Evolutionary conservation across 2,329 filamentous ascomycete genomes (phyloP).

Genomic region (Colletotrichum godetiae): DNA sequence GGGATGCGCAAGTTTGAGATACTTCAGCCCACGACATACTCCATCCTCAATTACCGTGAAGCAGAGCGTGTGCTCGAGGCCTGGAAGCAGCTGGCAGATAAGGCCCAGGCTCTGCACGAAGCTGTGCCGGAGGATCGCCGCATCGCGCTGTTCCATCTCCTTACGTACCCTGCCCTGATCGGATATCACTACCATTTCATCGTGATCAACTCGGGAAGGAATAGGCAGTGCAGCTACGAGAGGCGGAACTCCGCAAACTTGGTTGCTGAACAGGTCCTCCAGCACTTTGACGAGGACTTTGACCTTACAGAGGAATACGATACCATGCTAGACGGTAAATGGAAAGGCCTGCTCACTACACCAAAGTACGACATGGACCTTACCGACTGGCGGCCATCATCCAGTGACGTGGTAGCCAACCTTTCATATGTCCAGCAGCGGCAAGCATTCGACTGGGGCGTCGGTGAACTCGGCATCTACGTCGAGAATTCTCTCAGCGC

Average conservation of each 20-base stretch:
- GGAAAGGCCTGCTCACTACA: constrained; percentile 64
- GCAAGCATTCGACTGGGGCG: constrained; percentile 33
- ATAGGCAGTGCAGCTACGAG: constrained; percentile 63
- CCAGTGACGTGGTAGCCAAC: constrained; percentile 61
- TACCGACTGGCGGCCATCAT: constrained; percentile 44
- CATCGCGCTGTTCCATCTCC: constrained; percentile 68
- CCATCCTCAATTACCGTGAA: constrained; percentile 73
- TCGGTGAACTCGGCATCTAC: constrained; percentile 62
- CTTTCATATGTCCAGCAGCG: constrained; percentile 59
- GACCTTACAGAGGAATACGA: constrained; percentile 58
- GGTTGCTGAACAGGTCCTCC: constrained; percentile 52
- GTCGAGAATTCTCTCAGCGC: constrained; percentile 65
- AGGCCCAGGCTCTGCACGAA: constrained; percentile 58
- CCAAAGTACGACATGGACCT: constrained; percentile 54
- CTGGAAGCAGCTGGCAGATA: constrained; percentile 61
- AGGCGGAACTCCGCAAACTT: constrained; percentile 65
- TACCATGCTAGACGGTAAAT: constrained; percentile 58
- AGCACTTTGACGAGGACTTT: constrained; percentile 57
- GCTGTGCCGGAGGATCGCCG: constrained; percentile 53
- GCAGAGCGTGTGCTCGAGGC: constrained; percentile 66
- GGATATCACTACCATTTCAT: constrained; percentile 67
- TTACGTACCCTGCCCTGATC: constrained; percentile 70
- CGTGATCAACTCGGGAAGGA: constrained; percentile 60
- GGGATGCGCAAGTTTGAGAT: constrained; percentile 72
- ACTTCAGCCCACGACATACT: constrained; percentile 68